Base-by-base conservation (phyloP, 1,284 basidiomycete genomes). In the Malassezia obtusa region DNA sequence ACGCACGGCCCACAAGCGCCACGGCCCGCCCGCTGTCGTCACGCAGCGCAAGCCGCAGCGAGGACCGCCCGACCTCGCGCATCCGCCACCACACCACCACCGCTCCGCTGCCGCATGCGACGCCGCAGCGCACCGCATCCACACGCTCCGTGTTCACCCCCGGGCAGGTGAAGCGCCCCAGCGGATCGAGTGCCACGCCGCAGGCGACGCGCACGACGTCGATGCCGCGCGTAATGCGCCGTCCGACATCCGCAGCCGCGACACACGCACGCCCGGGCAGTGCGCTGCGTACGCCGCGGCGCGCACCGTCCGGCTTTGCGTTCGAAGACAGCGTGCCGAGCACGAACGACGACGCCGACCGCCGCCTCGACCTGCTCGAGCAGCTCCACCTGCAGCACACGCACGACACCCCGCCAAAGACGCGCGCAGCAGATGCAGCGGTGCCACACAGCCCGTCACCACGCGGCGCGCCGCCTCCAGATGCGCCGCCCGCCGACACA, bases 1-100 rank as follows among this genome's bases (percentile, higher is more conserved):
- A 54, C 31, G 46, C 58, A 10, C 59, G 66, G 17, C 62, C 63
- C 0, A 63, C 57, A 26, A 67, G 67, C 46, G 69, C 69, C 4
- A 65, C 65, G 2, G 63, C 68, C 4, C 61, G 70, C 10, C 70
- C 70, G 4, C 63, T 64, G 28, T 69, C 67, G 12, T 61, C 70
- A 36, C 49, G 71, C 50, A 69, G 68, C 11, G 57, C 58, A 7
- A 59, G 63, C 12, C 62, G 64, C 7, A 59, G 66, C 0, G 60
- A 64, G 17, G 28, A 46, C 22, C 31, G 31, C 25, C 45, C 45
- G 5, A 39, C 26, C 40, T 37, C 12, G 58, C 60, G 40, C 54
- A 52, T 21, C 31, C 55, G 45, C 28, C 17, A 19, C 21, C 38
- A 40, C 6, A n/a, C n/a, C n/a, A 7, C 19, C 19, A 4, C 47